Percentiles rank a stretch among this genome's conserved stretches.
These are phyloP conservation scores for Hypoxylon sp. DNA, from an alignment of 2,329 filamentous ascomycete genomes.

Conservation along the genomic window DNA sequence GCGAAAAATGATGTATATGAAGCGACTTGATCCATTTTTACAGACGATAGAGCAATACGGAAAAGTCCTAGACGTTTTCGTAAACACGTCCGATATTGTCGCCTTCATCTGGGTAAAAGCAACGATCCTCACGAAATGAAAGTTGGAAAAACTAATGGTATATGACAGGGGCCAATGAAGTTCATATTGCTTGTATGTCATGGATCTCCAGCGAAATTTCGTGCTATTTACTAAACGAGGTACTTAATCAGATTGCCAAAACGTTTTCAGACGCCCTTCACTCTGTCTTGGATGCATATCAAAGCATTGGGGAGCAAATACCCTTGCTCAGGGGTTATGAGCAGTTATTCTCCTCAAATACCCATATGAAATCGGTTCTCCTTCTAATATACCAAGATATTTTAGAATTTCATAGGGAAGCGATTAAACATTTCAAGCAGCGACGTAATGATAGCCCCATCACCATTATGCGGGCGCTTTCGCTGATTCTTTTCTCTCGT, in stretches of 20 bases:
- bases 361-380: constrained; percentile 54
- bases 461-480: not conserved
- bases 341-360: constrained; percentile 50
- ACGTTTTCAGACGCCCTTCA: constrained; percentile 56
- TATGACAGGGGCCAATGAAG: constrained; percentile 55
- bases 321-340: constrained; percentile 56
- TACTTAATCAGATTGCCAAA: constrained; percentile 49
- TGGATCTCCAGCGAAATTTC: constrained; percentile 4
- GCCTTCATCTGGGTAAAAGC: constrained; percentile 54
- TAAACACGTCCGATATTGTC: constrained; percentile 49
- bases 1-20: constrained; percentile 50
- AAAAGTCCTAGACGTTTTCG: constrained; percentile 56
- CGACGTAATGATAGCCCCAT: constrained; percentile 39
- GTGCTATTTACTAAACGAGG: not conserved
- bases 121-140: not conserved
- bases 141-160: not conserved
- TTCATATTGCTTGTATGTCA: constrained; percentile 54
- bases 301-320: constrained; percentile 57
- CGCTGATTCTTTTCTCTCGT: not conserved
- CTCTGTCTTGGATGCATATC: constrained; percentile 57
- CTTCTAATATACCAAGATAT: constrained; percentile 57
- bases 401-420: constrained; percentile 57
- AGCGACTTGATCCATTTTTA: constrained; percentile 51
- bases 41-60: constrained; percentile 58
- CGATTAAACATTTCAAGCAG: constrained; percentile 52